phyloP scores from a whole-genome alignment of 1,284 basidiomycete species.

The Ganoderma lucidum region DNA sequence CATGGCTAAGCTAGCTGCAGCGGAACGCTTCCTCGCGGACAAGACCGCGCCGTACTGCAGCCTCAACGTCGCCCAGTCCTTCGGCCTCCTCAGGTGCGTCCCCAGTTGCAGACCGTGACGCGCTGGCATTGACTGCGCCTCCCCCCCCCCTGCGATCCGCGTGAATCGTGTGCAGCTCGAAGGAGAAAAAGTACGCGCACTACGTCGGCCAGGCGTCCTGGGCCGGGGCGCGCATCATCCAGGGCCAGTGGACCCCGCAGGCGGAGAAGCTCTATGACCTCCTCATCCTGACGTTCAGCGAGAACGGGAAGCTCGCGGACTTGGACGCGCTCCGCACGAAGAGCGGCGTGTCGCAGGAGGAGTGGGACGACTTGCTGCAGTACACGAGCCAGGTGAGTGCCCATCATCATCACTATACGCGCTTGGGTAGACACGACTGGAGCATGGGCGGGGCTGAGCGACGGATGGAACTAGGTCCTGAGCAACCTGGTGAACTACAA shows the following conservation, averaged over 20 bases:
- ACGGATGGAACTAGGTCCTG: conserved; percentile 56
- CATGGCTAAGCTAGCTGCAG: conserved; percentile 46
- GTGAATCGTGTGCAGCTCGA: conserved; percentile 50
- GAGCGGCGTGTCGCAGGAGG: conserved; percentile 60
- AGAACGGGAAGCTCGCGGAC: conserved; percentile 64
- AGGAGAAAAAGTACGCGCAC: conserved; percentile 82
- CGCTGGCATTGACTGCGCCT: not conserved
- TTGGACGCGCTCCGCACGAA: conserved; percentile 58
- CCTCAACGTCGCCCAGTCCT: conserved; percentile 70
- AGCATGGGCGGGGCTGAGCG: not conserved
- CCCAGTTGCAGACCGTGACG: not conserved
- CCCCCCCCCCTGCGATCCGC: not conserved
- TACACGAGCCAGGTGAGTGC: conserved; percentile 74
- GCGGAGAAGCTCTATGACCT: conserved; percentile 71
- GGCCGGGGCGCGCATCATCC: conserved; percentile 84
- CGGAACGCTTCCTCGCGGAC: conserved; percentile 78
- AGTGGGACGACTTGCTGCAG: conserved; percentile 75
- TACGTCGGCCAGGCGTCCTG: conserved; percentile 74
- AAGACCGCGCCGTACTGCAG: conserved; percentile 71
- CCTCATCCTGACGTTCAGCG: conserved; percentile 72
- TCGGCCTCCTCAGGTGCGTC: conserved; percentile 68
- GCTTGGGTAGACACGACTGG: not conserved
- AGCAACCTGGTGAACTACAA: conserved; percentile 84
- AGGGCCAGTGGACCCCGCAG: conserved; percentile 81
- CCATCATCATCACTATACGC: conserved; percentile 9